Evolutionary conservation across 2,329 filamentous ascomycete genomes (phyloP), one percentile per base, ranked within the genome.

Genomic region (Esteya vermicola): DNA sequence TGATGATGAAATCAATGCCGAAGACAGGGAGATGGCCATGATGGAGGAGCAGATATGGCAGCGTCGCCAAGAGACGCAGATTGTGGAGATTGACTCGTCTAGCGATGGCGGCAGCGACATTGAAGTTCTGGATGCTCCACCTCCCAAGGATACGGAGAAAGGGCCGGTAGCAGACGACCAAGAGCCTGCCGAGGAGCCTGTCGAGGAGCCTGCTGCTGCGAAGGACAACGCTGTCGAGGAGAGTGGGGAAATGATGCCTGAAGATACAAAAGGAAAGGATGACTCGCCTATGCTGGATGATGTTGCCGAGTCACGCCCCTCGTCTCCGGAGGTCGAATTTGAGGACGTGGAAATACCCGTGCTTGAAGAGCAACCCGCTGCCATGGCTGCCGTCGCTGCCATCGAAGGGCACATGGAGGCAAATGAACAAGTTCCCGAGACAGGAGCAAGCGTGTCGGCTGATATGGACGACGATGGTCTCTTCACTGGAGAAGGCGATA

Each of bases 1-100:
- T 36, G 72, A 79, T 36, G 58, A 61, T 18, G 68, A 74, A 42
- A 74, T 81, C 42, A 75, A 80, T 41, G 78, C 78, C 18, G 71
- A 79, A 42, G 73, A 81, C 48, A 59, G 68, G 21, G 65, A 72
- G 37, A 63, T 67, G 42, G 68, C 75, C 0, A 59, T 67, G 33
- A 73, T 76, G 48, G 70, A 76, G 36, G 63, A 74, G 32, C 62
- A 63, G 14, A 56, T 63, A 13, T 61, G 68, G 33, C 58, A 52
- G 20, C 56, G 53, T 19, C 59, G 61, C 35, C 58, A 59, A 39
- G 56, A 66, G 36, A 58, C 70, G 34, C 30, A 30, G 9, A 57
- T 78, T 10, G 70, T 84, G 38, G 65, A 75, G 44, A 72, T 85
- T 28, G 69, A 72, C 23, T 47, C 44, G 23, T 80, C 75, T 4